These are phyloP conservation scores for Microbotryum scabiosae DNA, from an alignment of 1,284 basidiomycete species.

Conservation along the genomic window DNA sequence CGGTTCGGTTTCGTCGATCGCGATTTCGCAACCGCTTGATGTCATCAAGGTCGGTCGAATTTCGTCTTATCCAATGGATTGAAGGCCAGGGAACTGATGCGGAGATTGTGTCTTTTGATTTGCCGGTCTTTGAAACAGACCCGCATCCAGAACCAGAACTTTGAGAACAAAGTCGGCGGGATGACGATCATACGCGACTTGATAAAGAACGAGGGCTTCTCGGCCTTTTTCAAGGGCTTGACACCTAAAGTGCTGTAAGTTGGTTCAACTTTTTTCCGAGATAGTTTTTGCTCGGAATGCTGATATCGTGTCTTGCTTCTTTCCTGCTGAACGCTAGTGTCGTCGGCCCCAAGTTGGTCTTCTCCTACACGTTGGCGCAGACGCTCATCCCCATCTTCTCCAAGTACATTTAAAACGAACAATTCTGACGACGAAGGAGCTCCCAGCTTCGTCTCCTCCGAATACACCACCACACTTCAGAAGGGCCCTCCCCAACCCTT, in stretches of 20 bases:
- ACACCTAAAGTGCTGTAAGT: slow-evolving; percentile 59
- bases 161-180: slow-evolving; percentile 80
- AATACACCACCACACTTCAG: slow-evolving; percentile 50
- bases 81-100: no score
- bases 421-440: no score
- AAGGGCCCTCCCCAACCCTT: slow-evolving; percentile 98
- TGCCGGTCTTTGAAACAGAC: slow-evolving; percentile 44
- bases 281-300: slow-evolving; percentile 29
- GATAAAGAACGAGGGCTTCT: slow-evolving; percentile 71
- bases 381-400: slow-evolving; percentile 89
- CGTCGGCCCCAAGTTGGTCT: slow-evolving; percentile 94
- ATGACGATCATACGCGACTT: slow-evolving; percentile 77
- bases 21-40: slow-evolving; percentile 90
- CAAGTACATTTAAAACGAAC: slow-evolving; percentile 45
- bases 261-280: background rate
- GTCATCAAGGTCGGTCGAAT: slow-evolving; percentile 58
- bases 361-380: slow-evolving; percentile 95
- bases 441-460: no score
- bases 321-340: slow-evolving; percentile 49
- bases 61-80: background rate
- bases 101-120: no score
- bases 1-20: slow-evolving; percentile 85
- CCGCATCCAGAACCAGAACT: slow-evolving; percentile 96
- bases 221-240: slow-evolving; percentile 80
- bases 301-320: background rate